phyloP scores from a whole-genome alignment of 2,329 filamentous ascomycete species.

The Cladophialophora immunda region DNA sequence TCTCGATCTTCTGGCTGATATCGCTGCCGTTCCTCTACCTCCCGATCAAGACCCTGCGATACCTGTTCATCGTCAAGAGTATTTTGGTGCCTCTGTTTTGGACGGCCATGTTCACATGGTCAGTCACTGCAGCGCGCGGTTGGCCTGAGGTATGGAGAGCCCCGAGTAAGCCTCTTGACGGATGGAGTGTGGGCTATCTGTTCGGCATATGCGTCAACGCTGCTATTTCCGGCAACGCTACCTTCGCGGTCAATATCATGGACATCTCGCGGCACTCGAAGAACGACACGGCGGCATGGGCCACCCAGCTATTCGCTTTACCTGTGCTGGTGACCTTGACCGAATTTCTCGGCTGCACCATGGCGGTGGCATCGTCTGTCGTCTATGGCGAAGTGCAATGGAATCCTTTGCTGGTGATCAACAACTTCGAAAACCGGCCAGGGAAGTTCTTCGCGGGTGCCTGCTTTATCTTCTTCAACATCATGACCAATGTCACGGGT shows the following conservation, averaged over 20 bases:
- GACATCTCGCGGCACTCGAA: slow-evolving; percentile 59
- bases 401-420: slow-evolving; percentile 54
- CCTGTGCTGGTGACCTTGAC: slow-evolving; percentile 59
- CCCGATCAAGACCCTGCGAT: slow-evolving; percentile 44
- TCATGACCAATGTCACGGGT: slow-evolving; percentile 27
- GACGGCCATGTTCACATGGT: slow-evolving; percentile 27
- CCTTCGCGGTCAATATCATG: slow-evolving; percentile 58
- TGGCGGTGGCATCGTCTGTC: slow-evolving; percentile 58
- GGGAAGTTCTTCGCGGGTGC: slow-evolving; percentile 62
- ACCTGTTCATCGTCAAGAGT: slow-evolving; percentile 42
- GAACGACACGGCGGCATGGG: slow-evolving; percentile 46
- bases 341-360: slow-evolving; percentile 64
- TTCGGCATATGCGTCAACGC: slow-evolving; percentile 30
- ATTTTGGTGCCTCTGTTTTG: slow-evolving; percentile 40
- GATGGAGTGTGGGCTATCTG: slow-evolving; percentile 18
- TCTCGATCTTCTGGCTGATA: slow-evolving; percentile 65
- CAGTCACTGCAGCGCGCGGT: slow-evolving; percentile 24
- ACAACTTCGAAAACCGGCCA: slow-evolving; percentile 44
- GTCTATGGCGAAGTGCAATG: slow-evolving; percentile 49
- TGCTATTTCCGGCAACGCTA: slow-evolving; percentile 38
- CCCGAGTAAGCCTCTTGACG: slow-evolving; percentile 20
- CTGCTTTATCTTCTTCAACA: slow-evolving; percentile 25
- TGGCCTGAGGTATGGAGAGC: slow-evolving; percentile 24
- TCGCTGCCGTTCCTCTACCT: slow-evolving; percentile 52
- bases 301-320: slow-evolving; percentile 54